These are phyloP conservation scores for Globisporangium radiosum DNA, from an alignment of 352 stramenopile species.

Conservation along the genomic window DNA sequence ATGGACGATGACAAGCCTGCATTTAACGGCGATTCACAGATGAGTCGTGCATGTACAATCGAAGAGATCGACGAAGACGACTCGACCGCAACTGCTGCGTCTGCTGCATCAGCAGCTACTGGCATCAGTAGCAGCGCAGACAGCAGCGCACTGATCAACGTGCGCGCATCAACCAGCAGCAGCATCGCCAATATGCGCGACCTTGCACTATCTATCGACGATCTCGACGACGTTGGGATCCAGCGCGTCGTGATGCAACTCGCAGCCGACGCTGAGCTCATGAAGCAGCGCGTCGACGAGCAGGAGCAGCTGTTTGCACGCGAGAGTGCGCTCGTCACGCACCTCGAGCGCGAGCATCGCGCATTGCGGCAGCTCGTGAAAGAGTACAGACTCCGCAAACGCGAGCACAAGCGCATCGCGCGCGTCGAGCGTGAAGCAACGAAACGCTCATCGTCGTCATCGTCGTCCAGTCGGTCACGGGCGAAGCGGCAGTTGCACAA, in stretches of 20 bases:
- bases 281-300: conserved; percentile 26
- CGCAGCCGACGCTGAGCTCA: conserved; percentile 19
- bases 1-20: background rate
- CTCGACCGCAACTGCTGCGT: background rate
- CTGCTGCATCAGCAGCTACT: background rate
- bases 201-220: conserved; percentile 1
- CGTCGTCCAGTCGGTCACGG: background rate
- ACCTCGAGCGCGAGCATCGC: conserved; percentile 32
- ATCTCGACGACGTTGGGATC: conserved; percentile 18
- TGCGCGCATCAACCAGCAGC: background rate
- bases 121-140: background rate
- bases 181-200: background rate
- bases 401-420: conserved; percentile 27
- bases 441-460: background rate
- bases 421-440: conserved; percentile 21
- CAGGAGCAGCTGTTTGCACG: conserved; percentile 26
- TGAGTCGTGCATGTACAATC: background rate
- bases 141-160: too few relatives aligned
- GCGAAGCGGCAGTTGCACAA: conserved; percentile 26
- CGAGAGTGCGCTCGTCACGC: conserved; percentile 20
- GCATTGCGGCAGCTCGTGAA: conserved; percentile 29
- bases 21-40: background rate
- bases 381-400: conserved; percentile 27
- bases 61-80: conserved; percentile 14
- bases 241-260: conserved; percentile 26